Percentiles rank a stretch among this genome's conserved stretches.
phyloP scores from a whole-genome alignment of 2,329 filamentous ascomycete species.

The Thermothelomyces thermophilus region DNA sequence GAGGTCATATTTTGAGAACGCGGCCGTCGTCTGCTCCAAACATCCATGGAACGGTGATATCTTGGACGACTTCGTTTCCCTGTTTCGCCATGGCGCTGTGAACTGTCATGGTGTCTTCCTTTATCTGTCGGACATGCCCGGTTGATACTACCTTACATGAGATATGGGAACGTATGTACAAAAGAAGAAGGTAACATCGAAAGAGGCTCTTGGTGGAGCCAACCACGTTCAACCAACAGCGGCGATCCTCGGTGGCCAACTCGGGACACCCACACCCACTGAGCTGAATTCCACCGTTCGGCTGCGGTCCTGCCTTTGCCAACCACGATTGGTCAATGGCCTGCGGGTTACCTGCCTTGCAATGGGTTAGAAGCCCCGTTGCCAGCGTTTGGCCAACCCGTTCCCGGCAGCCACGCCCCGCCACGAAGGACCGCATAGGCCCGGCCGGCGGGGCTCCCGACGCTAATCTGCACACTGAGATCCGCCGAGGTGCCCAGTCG shows the following conservation, averaged over 20 bases:
- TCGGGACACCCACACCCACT: neutral
- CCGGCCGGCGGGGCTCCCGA: neutral
- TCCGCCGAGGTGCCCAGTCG: neutral
- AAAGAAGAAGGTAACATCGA: constrained; percentile 18
- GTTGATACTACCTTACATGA: too few species aligned
- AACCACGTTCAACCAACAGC: neutral
- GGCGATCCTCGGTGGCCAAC: constrained; percentile 13
- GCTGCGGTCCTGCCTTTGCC: neutral
- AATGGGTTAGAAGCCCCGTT: neutral
- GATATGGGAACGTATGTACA: neutral
- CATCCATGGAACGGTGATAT: too few species aligned
- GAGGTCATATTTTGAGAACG: too few species aligned
- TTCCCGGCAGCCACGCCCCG: too few species aligned
- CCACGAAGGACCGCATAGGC: neutral
- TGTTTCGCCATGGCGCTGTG: too few species aligned
- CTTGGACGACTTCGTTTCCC: too few species aligned
- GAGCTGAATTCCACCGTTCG: neutral
- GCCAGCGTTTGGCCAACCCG: too few species aligned
- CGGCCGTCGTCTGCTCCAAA: too few species aligned
- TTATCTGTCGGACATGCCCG: too few species aligned
- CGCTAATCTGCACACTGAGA: constrained; percentile 1
- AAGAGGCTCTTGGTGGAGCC: neutral
- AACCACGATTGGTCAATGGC: constrained; percentile 14
- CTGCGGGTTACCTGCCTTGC: constrained; percentile 1
- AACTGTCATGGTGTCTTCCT: neutral